Evolutionary conservation across 495 filamentous ascomycete species (phyloP), one percentile per base, ranked within the genome.

Genomic region (Cairneyella variabilis): DNA sequence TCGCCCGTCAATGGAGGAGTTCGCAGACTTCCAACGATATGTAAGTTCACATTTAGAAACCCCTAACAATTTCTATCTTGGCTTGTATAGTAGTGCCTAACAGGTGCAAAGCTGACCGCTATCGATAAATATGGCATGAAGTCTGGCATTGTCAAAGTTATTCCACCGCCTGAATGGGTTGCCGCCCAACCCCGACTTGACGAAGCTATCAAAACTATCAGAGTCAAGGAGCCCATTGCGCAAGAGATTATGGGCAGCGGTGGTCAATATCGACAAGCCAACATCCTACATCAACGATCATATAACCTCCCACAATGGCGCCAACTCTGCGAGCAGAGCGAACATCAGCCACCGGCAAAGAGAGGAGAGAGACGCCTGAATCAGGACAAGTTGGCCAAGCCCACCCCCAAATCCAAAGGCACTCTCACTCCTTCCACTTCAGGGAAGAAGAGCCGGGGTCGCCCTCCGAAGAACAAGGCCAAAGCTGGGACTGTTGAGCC

Each of bases 291-390:
- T 67, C 89, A 95, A 68, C 78, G 95, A 67, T 89, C 89, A 21
- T 98, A 97, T 71, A 98, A 96, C 64, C 75, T 98, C 7, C 92
- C 92, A 1, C 90, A 97, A 67, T 98, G 93, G 93, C 88, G 89
- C 57, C 80, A 84, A 36, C 74, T 97, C 32, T 95, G 90, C 61
- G 86, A 96, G 45, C 89, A 95, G 68, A 88, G 88, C 65, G 89
- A 95, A 55, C 90, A 98, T 63, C 93, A 98, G 62, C 95, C 92
- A 0, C 93, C 95, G 2, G 93, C 95, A n/a, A 85, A 83, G 54
- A 80, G 93, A 64, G 93, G 95, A 42, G 92, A 98, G 66, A 74
- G 93, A 56, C 84, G 93, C n/a, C 67, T 89, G 60, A 86, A 85
- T 55, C 59, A 62, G 44, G 84, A 88, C 50, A 82, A 82, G 54